Percentiles rank a stretch among this genome's conserved stretches.
These are phyloP conservation scores for Mycena latifolia DNA, from an alignment of 768 basidiomycete genomes.

Conservation along the genomic window DNA sequence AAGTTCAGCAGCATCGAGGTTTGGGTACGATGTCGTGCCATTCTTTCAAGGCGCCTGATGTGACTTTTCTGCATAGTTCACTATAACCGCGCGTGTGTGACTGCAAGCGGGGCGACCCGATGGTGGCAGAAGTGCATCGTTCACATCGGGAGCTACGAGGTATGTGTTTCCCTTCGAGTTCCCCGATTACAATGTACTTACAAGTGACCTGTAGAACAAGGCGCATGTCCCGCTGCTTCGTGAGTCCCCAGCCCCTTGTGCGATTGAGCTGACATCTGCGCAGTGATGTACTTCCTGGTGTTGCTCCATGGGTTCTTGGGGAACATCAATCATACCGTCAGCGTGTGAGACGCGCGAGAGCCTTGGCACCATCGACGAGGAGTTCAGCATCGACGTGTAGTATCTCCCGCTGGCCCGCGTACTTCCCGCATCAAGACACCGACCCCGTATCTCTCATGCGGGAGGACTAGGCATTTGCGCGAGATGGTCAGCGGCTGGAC, in stretches of 20 bases:
- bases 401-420: constrained; percentile 29
- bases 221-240: constrained; percentile 30
- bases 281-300: constrained; percentile 22
- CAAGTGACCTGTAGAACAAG: constrained; percentile 12
- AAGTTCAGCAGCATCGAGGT: constrained; percentile 29
- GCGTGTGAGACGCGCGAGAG: constrained; percentile 28
- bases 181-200: neutral
- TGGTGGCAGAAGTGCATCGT: neutral
- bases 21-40: constrained; percentile 19
- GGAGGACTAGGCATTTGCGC: constrained; percentile 32
- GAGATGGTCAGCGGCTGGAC: too few species aligned
- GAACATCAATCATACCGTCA: constrained; percentile 18
- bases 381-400: constrained; percentile 22
- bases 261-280: too few species aligned
- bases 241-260: constrained; percentile 8
- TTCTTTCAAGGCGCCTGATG: neutral
- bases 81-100: constrained; percentile 27
- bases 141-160: constrained; percentile 24
- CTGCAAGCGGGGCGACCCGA: constrained; percentile 28
- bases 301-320: constrained; percentile 15
- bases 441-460: constrained; percentile 32
- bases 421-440: constrained; percentile 18
- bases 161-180: constrained; percentile 31
- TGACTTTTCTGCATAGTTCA: neutral
- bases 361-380: constrained; percentile 26